Evolutionary conservation across 1,284 basidiomycete species (phyloP), one percentile per base, ranked within the genome.

Genomic region (Ceratobasidium sp.): DNA sequence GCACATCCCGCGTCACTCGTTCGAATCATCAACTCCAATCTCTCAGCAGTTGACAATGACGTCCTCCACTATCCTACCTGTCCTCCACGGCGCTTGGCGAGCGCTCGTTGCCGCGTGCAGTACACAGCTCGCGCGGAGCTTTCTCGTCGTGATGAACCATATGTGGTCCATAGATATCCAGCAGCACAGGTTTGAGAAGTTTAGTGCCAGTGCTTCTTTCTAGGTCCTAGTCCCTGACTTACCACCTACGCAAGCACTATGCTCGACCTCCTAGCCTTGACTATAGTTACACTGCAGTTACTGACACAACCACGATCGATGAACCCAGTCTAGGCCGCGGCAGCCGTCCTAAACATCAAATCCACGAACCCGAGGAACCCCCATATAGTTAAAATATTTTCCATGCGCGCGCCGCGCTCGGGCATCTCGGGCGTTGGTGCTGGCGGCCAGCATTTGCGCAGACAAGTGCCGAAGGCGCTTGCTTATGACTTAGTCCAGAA

Each of bases 1-100:
- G 30, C 50, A 28, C 58, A 38, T 50, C 44, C 47, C 64, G 63
- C 46, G 35, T 54, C 63, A 18, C 16, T 28, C 44, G 61, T 50
- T 63, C 61, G 44, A 43, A n/a, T n/a, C n/a, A n/a, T n/a, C n/a
- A n/a, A n/a, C n/a, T n/a, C n/a, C n/a, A n/a, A n/a, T n/a, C n/a
- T n/a, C n/a, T n/a, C n/a, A n/a, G 49, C 58, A 38, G 54, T 46
- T 61, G 41, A 41, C 58, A 38, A 67, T 67, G 64, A 67, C 64
- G 64, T 66, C 63, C 63, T 23, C 64, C 14, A 21, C n/a, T 13
- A 6, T 41, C 50, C 21, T 35, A 47, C 38, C 32, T 46, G 46
- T 30, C 52, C 26, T 14, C 44, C 23, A 46, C 61, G 35, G 23
- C 46, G 61, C 61, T 50, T 61, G n/a, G 41, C 35, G 38, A 61